These are phyloP conservation scores for Tylopilus rubrobrunneus DNA, from an alignment of 768 basidiomycete species.

Conservation along the genomic window DNA sequence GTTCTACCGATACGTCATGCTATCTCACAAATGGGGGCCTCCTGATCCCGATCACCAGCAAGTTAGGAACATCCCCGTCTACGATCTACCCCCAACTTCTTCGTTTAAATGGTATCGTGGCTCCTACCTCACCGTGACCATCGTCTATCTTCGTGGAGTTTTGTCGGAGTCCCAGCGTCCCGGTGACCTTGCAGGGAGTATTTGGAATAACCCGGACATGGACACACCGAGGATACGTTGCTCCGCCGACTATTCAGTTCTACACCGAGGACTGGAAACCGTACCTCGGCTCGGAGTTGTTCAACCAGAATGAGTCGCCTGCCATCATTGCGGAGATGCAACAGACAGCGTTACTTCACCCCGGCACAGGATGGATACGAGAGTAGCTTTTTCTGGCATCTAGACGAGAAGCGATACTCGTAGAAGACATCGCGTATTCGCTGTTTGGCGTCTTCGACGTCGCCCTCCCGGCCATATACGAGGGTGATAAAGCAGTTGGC, in stretches of 20 bases:
- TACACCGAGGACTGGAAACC: conserved; percentile 10
- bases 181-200: background rate
- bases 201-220: conserved; percentile 15
- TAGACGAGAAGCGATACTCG: no score
- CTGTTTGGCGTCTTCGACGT: no score
- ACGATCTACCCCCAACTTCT: background rate
- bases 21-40: background rate
- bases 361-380: no score
- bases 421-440: no score
- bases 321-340: conserved; percentile 3
- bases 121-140: background rate
- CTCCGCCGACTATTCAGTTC: conserved; percentile 7
- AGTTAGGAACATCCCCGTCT: background rate
- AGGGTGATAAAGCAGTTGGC: no score
- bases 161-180: background rate
- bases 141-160: background rate
- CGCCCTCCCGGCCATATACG: no score
- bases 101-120: background rate
- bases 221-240: conserved; percentile 7
- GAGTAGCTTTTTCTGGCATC: no score
- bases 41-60: background rate
- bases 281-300: background rate
- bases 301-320: conserved; percentile 6
- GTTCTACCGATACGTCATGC: background rate
- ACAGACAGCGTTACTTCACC: background rate